Evolutionary conservation across 2,329 filamentous ascomycete genomes (phyloP).

Genomic region (Fusarium neocosmosporiellum): DNA sequence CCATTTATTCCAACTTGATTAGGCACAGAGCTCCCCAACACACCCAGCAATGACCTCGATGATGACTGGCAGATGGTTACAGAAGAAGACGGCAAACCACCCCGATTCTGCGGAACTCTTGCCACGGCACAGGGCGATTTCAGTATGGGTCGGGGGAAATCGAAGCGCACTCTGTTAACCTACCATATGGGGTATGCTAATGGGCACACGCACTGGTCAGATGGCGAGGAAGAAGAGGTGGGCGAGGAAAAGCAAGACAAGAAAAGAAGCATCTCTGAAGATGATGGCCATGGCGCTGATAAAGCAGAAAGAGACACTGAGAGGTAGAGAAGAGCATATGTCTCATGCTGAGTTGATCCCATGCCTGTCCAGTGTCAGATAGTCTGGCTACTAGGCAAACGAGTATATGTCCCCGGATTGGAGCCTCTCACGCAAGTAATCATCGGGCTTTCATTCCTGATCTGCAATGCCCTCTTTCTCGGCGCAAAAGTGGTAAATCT

Average conservation of each 20-base stretch:
- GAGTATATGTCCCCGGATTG: too few species aligned
- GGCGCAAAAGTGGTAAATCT: too few species aligned
- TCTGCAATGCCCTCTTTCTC: too few species aligned
- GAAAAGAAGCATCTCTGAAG: neutral
- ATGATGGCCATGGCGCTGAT: neutral
- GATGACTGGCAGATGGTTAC: slow-evolving; percentile 23
- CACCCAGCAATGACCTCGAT: neutral
- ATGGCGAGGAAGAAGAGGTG: neutral
- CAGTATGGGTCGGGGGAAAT: neutral
- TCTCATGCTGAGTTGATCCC: neutral
- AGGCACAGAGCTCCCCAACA: neutral
- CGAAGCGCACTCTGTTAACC: neutral
- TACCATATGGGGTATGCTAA: neutral
- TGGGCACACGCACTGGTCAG: neutral
- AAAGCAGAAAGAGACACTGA: neutral
- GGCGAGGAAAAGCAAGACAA: neutral
- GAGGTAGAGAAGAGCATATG: neutral
- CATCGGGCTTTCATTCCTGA: too few species aligned
- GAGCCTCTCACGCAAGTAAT: too few species aligned
- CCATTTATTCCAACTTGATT: neutral
- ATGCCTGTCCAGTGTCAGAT: neutral
- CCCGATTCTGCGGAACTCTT: neutral
- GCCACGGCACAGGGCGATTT: neutral
- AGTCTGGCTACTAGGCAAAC: neutral
- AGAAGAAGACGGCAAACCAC: neutral